Evolutionary conservation across 2,329 filamentous ascomycete species (phyloP).

Genomic region (Penicillium sp.): DNA sequence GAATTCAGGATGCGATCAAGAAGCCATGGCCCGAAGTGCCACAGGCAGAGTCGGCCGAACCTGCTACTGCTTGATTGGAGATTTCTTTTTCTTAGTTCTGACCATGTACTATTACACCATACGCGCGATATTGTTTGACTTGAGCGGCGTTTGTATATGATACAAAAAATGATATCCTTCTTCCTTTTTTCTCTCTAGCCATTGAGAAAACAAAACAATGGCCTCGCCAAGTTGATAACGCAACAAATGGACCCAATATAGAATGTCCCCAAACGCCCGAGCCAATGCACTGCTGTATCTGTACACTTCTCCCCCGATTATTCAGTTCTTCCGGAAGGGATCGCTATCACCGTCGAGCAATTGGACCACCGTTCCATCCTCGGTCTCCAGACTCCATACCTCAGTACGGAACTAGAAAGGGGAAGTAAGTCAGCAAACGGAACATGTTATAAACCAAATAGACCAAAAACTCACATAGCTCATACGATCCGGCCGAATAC

Average conservation of each 20-base stretch:
- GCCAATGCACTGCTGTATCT: conserved; percentile 25
- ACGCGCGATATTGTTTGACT: conserved; percentile 31
- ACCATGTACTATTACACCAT: conserved; percentile 41
- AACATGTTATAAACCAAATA: neutral
- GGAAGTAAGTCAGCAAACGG: neutral
- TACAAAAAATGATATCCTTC: conserved; percentile 42
- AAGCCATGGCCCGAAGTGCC: conserved; percentile 66
- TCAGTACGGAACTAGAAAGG: conserved; percentile 71
- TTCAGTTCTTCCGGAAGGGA: conserved; percentile 58
- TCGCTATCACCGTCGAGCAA: conserved; percentile 68
- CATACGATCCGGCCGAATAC: conserved; percentile 65
- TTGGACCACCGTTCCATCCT: conserved; percentile 67
- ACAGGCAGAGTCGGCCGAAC: conserved; percentile 8
- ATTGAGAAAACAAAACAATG: neutral
- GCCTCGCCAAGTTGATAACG: conserved; percentile 3
- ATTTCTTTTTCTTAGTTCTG: conserved; percentile 6
- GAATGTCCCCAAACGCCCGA: conserved; percentile 20
- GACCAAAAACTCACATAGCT: conserved; percentile 50
- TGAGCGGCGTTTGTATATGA: conserved; percentile 41
- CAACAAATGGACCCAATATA: conserved; percentile 12
- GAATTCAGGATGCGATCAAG: conserved; percentile 87
- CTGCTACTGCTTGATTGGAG: conserved; percentile 30
- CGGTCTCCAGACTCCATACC: conserved; percentile 80
- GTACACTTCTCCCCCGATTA: conserved; percentile 42
- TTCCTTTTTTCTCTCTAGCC: conserved; percentile 16